A percentile compares a stretch with the other conserved stretches of the same genome.
phyloP scores from a whole-genome alignment of 257 asterid species.

The Solanum chilense region DNA sequence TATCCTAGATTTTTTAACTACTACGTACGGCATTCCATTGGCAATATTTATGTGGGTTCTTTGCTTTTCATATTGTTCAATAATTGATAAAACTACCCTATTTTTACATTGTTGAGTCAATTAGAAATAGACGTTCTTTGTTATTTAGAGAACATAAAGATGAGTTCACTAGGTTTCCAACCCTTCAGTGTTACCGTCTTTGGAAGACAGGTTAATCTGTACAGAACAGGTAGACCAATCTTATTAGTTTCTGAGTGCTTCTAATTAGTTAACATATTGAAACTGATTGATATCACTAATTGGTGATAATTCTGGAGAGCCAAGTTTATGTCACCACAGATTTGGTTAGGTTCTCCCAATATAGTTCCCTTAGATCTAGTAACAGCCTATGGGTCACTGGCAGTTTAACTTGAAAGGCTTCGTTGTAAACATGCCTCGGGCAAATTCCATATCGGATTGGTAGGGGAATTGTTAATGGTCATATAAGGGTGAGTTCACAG shows the following conservation, averaged over 20 bases:
- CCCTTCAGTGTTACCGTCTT: background rate
- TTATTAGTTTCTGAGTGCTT: background rate
- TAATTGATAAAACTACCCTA: background rate
- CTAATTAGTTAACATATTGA: background rate
- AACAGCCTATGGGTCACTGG: background rate
- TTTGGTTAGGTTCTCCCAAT: background rate
- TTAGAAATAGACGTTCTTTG: background rate
- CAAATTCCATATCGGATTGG: background rate
- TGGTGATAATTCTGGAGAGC: background rate
- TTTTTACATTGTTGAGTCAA: background rate
- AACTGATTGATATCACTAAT: background rate
- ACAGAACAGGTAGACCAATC: background rate
- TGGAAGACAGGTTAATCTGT: background rate
- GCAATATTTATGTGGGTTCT: background rate
- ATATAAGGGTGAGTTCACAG: background rate
- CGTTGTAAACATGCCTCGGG: background rate
- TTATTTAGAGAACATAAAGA: background rate
- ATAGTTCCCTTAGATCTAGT: background rate
- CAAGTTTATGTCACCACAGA: background rate
- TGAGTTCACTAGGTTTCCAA: background rate
- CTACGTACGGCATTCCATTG: background rate
- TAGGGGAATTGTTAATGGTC: background rate
- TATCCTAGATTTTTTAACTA: background rate
- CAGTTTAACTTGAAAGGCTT: background rate
- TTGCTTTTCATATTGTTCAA: background rate